Evolutionary conservation across 192 early-diverging fungal species (phyloP).

Genomic region (Gamsiella multidivaricata): DNA sequence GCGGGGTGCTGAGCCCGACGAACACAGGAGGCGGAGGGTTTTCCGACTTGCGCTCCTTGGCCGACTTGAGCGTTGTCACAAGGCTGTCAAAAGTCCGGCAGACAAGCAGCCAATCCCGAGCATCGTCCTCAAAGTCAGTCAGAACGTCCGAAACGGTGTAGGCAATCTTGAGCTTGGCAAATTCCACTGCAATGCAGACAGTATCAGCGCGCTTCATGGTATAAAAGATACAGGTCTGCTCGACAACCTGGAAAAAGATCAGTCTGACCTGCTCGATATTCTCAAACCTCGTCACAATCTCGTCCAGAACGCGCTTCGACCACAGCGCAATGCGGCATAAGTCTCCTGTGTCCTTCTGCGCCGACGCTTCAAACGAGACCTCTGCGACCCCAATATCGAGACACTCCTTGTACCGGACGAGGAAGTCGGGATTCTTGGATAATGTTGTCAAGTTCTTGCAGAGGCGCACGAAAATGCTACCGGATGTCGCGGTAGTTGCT

Average conservation of each 20-base stretch:
- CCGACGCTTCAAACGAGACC: not conserved
- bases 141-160: constrained; percentile 16
- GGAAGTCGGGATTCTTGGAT: constrained; percentile 9
- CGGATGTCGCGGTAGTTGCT: constrained; percentile 20
- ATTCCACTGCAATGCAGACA: constrained; percentile 15
- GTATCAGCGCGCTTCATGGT: constrained; percentile 8
- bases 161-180: constrained; percentile 19
- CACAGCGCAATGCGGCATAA: constrained; percentile 13
- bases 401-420: constrained; percentile 3
- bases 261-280: not conserved
- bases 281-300: constrained; percentile 18
- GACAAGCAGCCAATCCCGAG: constrained; percentile 12
- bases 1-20: constrained; percentile 2
- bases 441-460: constrained; percentile 1
- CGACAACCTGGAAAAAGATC: constrained; percentile 14
- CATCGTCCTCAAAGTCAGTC: constrained; percentile 13
- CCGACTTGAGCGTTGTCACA: constrained; percentile 9
- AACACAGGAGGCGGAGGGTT: constrained; percentile 14
- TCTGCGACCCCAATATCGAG: constrained; percentile 7
- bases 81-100: constrained; percentile 13
- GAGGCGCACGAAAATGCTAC: constrained; percentile 10
- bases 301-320: constrained; percentile 16
- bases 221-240: constrained; percentile 11
- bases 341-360: constrained; percentile 13
- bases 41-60: not conserved